Percentiles rank a stretch among this genome's conserved stretches.
Conservation (phyloP, 352 stramenopile species). For the Phytophthora boehmeriae region DNA sequence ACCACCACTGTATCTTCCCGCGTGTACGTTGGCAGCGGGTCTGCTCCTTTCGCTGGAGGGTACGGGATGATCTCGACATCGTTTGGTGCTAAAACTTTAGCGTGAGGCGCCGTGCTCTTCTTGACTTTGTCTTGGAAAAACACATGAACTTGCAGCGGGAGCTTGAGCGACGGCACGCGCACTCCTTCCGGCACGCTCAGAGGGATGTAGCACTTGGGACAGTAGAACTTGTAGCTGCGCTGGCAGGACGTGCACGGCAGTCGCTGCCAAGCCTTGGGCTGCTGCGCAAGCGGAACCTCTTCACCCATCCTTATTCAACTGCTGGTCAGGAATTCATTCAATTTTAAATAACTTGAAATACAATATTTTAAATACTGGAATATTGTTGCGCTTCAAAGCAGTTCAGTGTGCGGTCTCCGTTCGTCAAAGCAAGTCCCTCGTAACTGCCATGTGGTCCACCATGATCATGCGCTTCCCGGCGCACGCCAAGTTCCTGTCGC, state of each 20-base stretch:
- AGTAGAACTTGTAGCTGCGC: slow-evolving; percentile 90
- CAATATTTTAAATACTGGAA: no score
- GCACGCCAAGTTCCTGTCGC: slow-evolving; percentile 41
- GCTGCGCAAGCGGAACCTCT: background rate
- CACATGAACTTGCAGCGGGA: slow-evolving; percentile 84
- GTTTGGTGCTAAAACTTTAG: slow-evolving; percentile 74
- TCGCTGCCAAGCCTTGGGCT: slow-evolving; percentile 55
- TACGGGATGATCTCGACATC: slow-evolving; percentile 79
- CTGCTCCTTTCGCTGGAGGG: slow-evolving; percentile 32
- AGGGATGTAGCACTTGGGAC: slow-evolving; percentile 68
- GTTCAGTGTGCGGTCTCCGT: background rate
- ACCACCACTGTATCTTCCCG: slow-evolving; percentile 71
- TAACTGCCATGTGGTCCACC: slow-evolving; percentile 42
- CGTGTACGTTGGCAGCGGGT: slow-evolving; percentile 51
- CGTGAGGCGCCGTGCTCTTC: slow-evolving; percentile 89
- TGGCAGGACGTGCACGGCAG: slow-evolving; percentile 64
- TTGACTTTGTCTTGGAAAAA: slow-evolving; percentile 91
- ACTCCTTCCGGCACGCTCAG: slow-evolving; percentile 61
- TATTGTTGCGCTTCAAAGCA: no score
- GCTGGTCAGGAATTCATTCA: slow-evolving; percentile 6
- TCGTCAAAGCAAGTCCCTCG: background rate
- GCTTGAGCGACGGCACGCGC: slow-evolving; percentile 52
- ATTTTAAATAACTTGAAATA: no score
- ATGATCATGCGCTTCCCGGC: slow-evolving; percentile 58
- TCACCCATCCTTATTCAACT: slow-evolving; percentile 16